Base-by-base conservation (phyloP, 179 eudicot species). In the Silene vulgaris region DNA sequence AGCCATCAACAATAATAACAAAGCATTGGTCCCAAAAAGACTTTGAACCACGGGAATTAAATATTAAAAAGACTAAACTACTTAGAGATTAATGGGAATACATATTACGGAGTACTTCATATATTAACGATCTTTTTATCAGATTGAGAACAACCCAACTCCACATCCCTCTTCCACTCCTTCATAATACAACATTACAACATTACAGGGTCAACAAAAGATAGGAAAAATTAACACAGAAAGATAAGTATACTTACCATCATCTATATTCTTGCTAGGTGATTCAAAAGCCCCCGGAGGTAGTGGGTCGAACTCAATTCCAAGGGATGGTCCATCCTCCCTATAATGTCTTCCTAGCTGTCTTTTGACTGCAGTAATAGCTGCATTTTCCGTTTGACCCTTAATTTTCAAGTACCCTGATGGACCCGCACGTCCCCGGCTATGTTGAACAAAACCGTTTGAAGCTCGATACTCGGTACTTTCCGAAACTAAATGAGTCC, bases 281-380 rank as follows among this genome's bases (percentile, higher is more conserved):
- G 89, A 83, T 82, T 93, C 96, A 83, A 95, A 95, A 77, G 99
- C 97, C 64, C 84, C 97, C 59, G 99, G 97, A 73, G 99, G 99
- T 81, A 93, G 92, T 21, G 89, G 88, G 64, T 95, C 97, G 83
- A 93, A 95, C 21, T 90, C 89, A 75, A 93, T 87, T 74, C 96
- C 90, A 79, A 95, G 97, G 12, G 96, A 84, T 30, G 99, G 99
- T 68, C 99, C 99, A 84, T 93, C 97, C 59, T 83, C 90, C 37
- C 75, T 67, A 81, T 89, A 93, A 64, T 87, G 85, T 79, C 90
- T 87, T 64, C 97, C 99, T 57, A 95, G 79, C 81, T 93, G 97
- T 88, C 92, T 84, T 85, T 93, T 95, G 72, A 95, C 97, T 56
- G 97, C 92, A 77, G 97, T 88, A 79, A 95, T 87, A 61, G 97